These are phyloP conservation scores for Nothopassalora personata DNA, from an alignment of 2,329 filamentous ascomycete genomes.

Conservation along the genomic window DNA sequence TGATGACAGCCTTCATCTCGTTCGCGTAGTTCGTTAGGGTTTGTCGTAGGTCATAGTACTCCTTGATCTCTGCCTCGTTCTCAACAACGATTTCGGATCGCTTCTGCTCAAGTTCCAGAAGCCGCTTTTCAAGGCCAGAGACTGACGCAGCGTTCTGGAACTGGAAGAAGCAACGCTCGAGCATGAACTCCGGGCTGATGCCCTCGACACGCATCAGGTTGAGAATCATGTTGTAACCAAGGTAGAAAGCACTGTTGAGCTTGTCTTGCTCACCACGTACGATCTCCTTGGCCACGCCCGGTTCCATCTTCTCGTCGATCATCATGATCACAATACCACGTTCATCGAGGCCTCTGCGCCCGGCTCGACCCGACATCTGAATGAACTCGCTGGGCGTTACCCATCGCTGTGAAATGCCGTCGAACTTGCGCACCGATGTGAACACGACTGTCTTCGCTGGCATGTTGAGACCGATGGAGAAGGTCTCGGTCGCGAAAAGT, in stretches of 20 bases:
- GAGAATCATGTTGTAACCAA: conserved; percentile 98
- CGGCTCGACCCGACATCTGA: conserved; percentile 96
- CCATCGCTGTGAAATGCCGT: conserved; percentile 73
- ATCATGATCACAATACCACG: conserved; percentile 99
- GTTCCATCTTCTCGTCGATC: conserved; percentile 95
- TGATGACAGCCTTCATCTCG: conserved; percentile 88
- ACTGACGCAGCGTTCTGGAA: conserved; percentile 94
- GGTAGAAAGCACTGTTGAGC: conserved; percentile 93
- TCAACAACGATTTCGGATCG: conserved; percentile 68
- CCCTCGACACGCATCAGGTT: conserved; percentile 96
- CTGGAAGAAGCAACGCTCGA: conserved; percentile 97
- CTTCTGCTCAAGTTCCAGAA: conserved; percentile 72
- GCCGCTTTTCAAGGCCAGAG: conserved; percentile 73
- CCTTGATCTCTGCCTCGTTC: conserved; percentile 82
- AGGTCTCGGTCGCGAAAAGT: conserved; percentile 94
- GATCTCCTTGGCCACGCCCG: conserved; percentile 86
- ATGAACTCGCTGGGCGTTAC: conserved; percentile 95
- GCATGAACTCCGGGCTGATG: conserved; percentile 98
- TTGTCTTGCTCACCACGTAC: conserved; percentile 96
- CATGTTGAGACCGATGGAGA: conserved; percentile 98
- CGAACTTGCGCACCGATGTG: conserved; percentile 91
- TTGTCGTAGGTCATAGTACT: conserved; percentile 87
- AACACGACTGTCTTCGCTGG: conserved; percentile 99
- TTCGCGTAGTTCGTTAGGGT: conserved; percentile 77
- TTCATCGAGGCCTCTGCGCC: conserved; percentile 93